A percentile compares a stretch with the other conserved stretches of the same genome.
Evolutionary conservation across 148 eudicot species (phyloP).

Genomic region (Nyssa sinensis): DNA sequence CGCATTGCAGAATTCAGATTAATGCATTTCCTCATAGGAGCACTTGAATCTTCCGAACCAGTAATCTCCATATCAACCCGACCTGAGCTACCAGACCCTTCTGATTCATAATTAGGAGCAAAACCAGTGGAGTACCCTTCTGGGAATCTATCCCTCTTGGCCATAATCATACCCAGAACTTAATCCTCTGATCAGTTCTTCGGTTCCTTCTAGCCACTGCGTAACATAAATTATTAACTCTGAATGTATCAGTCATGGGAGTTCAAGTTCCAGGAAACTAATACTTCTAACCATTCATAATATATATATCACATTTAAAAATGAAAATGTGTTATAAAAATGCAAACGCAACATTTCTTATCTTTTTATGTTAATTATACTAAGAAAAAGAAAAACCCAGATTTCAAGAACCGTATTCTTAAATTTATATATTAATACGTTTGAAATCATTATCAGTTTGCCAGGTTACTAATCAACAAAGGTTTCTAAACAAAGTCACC

Average conservation of each 20-base stretch:
- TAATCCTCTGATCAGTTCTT: neutral
- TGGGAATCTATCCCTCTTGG: constrained; percentile 48
- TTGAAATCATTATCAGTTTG: neutral
- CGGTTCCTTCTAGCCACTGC: neutral
- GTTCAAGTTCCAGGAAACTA: neutral
- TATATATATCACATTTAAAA: neutral
- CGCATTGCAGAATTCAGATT: constrained; percentile 37
- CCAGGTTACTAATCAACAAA: neutral
- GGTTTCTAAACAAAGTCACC: neutral
- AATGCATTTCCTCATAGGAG: constrained; percentile 47
- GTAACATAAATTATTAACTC: neutral
- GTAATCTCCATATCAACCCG: constrained; percentile 31
- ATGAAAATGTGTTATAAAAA: too few relatives aligned
- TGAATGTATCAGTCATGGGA: neutral
- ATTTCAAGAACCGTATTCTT: neutral
- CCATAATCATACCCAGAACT: constrained; percentile 31
- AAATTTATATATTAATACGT: neutral
- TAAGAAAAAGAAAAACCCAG: neutral
- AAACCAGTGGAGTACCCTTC: constrained; percentile 35
- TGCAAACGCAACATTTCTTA: neutral
- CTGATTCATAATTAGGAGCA: constrained; percentile 40
- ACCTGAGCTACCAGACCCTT: constrained; percentile 62
- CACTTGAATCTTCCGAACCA: constrained; percentile 38
- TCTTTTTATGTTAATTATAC: neutral
- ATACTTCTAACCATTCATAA: neutral